Percentiles rank a stretch among this genome's conserved stretches.
These are phyloP conservation scores for Penicillium sp. DNA, from an alignment of 2,329 filamentous ascomycete genomes.

Conservation along the genomic window DNA sequence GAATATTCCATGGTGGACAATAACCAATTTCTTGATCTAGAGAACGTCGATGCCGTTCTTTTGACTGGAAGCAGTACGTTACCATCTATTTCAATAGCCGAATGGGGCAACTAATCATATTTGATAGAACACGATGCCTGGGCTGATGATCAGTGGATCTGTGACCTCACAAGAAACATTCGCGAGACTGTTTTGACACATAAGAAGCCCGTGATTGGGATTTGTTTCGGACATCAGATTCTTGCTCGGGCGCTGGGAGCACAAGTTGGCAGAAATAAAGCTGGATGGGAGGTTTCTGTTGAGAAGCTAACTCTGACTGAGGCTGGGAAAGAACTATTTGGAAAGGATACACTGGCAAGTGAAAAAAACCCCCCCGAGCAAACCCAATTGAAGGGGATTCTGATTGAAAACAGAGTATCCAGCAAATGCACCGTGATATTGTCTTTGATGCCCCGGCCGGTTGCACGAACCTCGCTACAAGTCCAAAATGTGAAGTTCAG, in stretches of 20 bases:
- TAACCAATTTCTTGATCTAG: conserved; percentile 21
- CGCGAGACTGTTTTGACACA: conserved; percentile 23
- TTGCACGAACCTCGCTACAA: conserved; percentile 45
- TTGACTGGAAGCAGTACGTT: conserved; percentile 33
- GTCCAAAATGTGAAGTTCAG: conserved; percentile 44
- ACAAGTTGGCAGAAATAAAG: conserved; percentile 39
- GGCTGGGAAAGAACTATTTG: conserved; percentile 43
- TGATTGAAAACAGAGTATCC: conserved; percentile 24
- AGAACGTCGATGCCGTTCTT: conserved; percentile 27
- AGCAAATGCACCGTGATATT: conserved; percentile 52
- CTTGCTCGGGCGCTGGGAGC: conserved; percentile 44
- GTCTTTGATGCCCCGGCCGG: conserved; percentile 42
- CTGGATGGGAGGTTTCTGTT: conserved; percentile 50
- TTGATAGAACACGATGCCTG: conserved; percentile 40
- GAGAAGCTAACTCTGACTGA: conserved; percentile 42
- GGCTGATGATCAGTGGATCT: conserved; percentile 47
- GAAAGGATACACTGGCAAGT: conserved; percentile 26
- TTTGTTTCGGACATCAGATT: conserved; percentile 53
- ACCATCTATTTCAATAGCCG: not conserved
- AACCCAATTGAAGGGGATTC: not conserved
- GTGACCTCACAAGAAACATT: conserved; percentile 44
- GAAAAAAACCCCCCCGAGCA: no score
- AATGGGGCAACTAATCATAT: not conserved
- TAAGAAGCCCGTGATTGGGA: conserved; percentile 41
- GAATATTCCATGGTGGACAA: conserved; percentile 28